Conservation (phyloP, 495 filamentous ascomycete species). For the Penicillium goetzii region DNA sequence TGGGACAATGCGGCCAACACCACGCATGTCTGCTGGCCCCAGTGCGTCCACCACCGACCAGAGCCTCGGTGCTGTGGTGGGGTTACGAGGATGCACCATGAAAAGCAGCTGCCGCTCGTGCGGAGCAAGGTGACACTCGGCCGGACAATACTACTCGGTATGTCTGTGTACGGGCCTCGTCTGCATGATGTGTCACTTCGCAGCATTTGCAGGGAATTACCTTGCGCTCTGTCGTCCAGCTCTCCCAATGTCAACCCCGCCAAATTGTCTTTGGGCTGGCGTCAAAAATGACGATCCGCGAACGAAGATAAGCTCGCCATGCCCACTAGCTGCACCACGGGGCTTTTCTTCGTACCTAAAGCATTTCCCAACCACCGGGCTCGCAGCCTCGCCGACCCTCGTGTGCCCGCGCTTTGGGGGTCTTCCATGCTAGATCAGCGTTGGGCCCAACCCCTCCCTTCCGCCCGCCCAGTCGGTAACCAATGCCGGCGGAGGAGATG, state of each 20-base stretch:
- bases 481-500: constrained; percentile 16
- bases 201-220: neutral
- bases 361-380: constrained; percentile 1
- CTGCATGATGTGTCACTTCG: constrained; percentile 1
- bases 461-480: constrained; percentile 18
- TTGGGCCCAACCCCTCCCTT: constrained; percentile 16
- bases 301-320: neutral
- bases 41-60: constrained; percentile 10
- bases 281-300: neutral
- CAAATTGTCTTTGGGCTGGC: neutral
- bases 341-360: neutral
- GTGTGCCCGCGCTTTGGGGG: constrained; percentile 1
- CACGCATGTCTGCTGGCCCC: neutral
- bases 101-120: constrained; percentile 5
- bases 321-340: neutral
- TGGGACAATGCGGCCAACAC: constrained; percentile 2
- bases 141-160: neutral
- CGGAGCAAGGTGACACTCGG: constrained; percentile 5
- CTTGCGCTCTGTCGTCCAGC: neutral
- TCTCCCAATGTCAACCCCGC: neutral
- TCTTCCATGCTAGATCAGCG: constrained; percentile 15
- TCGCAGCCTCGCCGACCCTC: constrained; percentile 4
- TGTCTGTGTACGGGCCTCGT: neutral
- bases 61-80: constrained; percentile 13
- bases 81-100: constrained; percentile 3